Conservation (phyloP, 163 green algal species). For the Volvox carteri region DNA sequence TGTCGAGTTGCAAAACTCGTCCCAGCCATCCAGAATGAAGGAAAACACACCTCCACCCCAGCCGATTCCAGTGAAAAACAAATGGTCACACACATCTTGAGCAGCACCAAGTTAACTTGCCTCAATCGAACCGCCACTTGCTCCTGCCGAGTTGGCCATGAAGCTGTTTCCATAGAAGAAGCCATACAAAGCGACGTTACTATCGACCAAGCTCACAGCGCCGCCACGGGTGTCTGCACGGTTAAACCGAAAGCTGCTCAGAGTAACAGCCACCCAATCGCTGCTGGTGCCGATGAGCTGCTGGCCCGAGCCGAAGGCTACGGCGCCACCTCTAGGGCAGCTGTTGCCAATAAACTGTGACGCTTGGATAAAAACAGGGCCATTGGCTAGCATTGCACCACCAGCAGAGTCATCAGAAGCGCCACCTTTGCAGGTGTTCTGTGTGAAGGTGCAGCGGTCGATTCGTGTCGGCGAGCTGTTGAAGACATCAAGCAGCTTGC, state of each 20-base stretch:
- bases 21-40: too few relatives aligned
- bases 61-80: too few relatives aligned
- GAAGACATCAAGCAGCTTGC: neutral
- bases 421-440: neutral
- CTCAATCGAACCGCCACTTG: neutral
- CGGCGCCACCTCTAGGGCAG: neutral
- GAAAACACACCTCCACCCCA: too few relatives aligned
- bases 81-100: too few relatives aligned
- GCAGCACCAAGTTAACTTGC: too few relatives aligned
- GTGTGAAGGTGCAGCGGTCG: neutral
- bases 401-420: neutral
- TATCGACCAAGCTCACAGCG: neutral
- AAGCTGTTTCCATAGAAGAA: neutral
- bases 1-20: too few relatives aligned
- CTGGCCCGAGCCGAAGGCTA: neutral
- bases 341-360: slow-evolving; percentile 19
- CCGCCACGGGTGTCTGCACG: neutral
- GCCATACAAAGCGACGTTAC: neutral
- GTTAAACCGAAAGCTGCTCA: slow-evolving; percentile 10
- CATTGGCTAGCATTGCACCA: neutral
- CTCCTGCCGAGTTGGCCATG: neutral
- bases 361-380: neutral
- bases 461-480: neutral
- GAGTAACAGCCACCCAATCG: neutral
- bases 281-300: too few relatives aligned